These are phyloP conservation scores for Drosera capensis DNA, from an alignment of 148 eudicot species.

Conservation along the genomic window DNA sequence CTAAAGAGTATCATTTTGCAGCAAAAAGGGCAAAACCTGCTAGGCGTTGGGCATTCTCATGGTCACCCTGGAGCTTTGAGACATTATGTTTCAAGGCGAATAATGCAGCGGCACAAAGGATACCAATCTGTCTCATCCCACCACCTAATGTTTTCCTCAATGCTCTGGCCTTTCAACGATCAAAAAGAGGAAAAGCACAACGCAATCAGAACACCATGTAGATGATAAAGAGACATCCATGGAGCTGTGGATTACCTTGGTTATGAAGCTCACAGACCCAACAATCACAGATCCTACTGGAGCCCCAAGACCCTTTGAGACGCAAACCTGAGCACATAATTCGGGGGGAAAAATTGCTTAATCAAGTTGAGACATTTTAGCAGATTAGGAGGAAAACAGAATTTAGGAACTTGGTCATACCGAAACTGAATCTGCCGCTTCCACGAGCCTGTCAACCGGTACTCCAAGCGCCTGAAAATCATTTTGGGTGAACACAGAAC, in stretches of 20 bases:
- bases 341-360: too few relatives aligned
- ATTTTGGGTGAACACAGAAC: background rate
- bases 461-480: conserved; percentile 62
- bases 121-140: conserved; percentile 93
- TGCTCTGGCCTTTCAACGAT: conserved; percentile 53
- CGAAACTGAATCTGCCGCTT: conserved; percentile 93
- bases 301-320: conserved; percentile 95
- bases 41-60: conserved; percentile 62
- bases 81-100: conserved; percentile 79
- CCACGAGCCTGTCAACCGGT: conserved; percentile 75
- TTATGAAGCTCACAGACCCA: conserved; percentile 62
- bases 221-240: too few relatives aligned
- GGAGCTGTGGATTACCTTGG: too few relatives aligned
- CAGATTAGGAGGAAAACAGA: too few relatives aligned
- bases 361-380: too few relatives aligned
- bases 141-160: conserved; percentile 90
- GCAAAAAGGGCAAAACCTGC: too few relatives aligned
- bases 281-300: conserved; percentile 96
- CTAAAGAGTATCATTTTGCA: too few relatives aligned
- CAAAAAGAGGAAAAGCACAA: too few relatives aligned
- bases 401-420: conserved; percentile 27
- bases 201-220: too few relatives aligned
- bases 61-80: conserved; percentile 59
- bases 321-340: conserved; percentile 43
- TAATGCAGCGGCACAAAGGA: conserved; percentile 82